phyloP scores from a whole-genome alignment of 495 filamentous ascomycete genomes.

The Pyrenula massariospora region DNA sequence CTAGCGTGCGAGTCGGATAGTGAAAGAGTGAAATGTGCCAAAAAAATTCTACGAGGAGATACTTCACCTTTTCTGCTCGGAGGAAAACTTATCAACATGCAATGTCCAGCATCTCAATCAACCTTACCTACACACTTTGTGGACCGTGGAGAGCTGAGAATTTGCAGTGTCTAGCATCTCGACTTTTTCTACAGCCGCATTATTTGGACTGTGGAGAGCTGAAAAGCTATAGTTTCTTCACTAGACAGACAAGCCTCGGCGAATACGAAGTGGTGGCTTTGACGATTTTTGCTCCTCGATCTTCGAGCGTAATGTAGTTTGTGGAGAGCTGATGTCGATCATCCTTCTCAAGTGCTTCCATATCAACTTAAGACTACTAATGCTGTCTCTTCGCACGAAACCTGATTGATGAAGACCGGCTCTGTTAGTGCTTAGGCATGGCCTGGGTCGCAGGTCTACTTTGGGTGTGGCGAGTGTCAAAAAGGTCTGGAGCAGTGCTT shows the following conservation, averaged over 20 bases:
- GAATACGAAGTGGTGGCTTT: neutral
- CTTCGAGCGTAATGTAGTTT: neutral
- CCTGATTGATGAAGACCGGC: neutral
- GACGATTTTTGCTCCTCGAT: no score
- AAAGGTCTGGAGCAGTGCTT: neutral
- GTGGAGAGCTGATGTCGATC: neutral
- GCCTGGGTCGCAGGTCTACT: neutral
- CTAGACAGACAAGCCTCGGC: neutral
- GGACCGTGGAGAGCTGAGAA: neutral
- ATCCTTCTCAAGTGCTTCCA: neutral
- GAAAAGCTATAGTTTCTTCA: neutral
- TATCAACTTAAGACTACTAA: neutral
- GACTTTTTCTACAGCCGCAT: neutral
- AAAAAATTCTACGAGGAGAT: neutral
- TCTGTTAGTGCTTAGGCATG: neutral
- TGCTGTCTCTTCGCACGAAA: neutral
- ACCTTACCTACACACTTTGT: neutral
- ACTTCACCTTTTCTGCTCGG: neutral
- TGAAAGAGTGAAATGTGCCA: neutral
- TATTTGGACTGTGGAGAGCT: neutral
- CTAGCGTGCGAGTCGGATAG: neutral
- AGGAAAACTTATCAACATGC: neutral
- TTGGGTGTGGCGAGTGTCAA: neutral
- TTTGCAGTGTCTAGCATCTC: neutral
- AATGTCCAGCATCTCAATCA: neutral